Evolutionary conservation across 2,329 filamentous ascomycete species (phyloP).

Genomic region (Nectriaceae sp.): DNA sequence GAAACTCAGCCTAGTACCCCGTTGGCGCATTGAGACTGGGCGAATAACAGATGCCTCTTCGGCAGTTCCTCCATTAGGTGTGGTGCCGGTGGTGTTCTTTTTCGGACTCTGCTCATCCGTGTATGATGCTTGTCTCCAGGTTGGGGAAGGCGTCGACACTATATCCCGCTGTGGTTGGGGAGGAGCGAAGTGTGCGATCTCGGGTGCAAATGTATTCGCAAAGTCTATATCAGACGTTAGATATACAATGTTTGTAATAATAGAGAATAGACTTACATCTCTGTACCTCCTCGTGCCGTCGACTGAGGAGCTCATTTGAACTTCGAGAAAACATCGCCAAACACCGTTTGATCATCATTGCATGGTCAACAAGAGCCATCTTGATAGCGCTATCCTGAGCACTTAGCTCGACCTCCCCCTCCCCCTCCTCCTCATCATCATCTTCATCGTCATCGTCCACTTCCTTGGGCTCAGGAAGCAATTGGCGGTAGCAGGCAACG

Average conservation of each 20-base stretch:
- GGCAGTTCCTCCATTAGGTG: constrained; percentile 37
- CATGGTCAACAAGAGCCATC: constrained; percentile 86
- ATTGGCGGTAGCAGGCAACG: constrained; percentile 73
- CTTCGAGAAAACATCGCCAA: constrained; percentile 68
- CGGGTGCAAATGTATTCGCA: constrained; percentile 62
- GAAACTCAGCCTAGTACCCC: constrained; percentile 59
- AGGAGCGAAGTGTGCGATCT: constrained; percentile 64
- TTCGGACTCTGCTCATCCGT: constrained; percentile 40
- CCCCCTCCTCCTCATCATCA: constrained; percentile 43
- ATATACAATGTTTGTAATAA: background rate
- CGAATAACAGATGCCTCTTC: constrained; percentile 54
- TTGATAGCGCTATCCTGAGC: constrained; percentile 77
- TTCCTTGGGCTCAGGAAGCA: constrained; percentile 60
- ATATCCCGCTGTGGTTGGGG: constrained; percentile 45
- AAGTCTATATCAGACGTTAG: constrained; percentile 51
- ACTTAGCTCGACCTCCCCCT: constrained; percentile 50
- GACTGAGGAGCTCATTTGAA: constrained; percentile 59
- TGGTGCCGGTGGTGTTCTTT: constrained; percentile 34
- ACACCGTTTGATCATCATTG: constrained; percentile 82
- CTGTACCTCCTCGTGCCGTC: constrained; percentile 60
- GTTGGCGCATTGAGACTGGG: constrained; percentile 53
- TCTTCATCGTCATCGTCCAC: constrained; percentile 39
- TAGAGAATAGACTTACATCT: constrained; percentile 55
- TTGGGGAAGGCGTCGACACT: constrained; percentile 45
- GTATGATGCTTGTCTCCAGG: constrained; percentile 52